Percentiles rank a stretch among this genome's conserved stretches.
These are phyloP conservation scores for Phyllostachys edulis DNA, from an alignment of 176 grass and related monocot species.

Conservation along the genomic window DNA sequence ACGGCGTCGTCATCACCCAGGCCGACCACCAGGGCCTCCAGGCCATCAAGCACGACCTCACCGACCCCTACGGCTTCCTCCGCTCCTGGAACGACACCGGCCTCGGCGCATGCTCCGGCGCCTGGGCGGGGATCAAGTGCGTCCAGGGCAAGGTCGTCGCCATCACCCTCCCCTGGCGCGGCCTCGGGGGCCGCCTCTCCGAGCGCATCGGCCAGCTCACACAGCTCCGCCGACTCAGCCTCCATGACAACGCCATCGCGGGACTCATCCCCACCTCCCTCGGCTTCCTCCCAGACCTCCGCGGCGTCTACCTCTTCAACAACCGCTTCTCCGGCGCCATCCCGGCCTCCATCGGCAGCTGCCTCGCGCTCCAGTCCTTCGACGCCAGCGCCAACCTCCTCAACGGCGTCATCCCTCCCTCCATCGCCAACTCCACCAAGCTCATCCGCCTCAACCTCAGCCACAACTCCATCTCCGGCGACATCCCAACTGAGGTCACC, in stretches of 20 bases:
- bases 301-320: constrained; percentile 78
- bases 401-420: constrained; percentile 39
- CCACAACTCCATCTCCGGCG: constrained; percentile 46
- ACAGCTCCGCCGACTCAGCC: constrained; percentile 49
- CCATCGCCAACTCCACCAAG: constrained; percentile 52
- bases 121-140: constrained; percentile 67
- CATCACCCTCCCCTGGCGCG: constrained; percentile 53
- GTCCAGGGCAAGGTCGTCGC: constrained; percentile 60
- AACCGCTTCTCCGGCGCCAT: constrained; percentile 65
- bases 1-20: constrained; percentile 58
- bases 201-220: constrained; percentile 55
- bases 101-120: constrained; percentile 57
- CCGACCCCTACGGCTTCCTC: constrained; percentile 48
- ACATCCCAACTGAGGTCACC: constrained; percentile 23
- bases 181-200: constrained; percentile 50
- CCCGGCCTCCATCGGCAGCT: constrained; percentile 48
- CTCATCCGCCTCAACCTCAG: constrained; percentile 70
- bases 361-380: constrained; percentile 42
- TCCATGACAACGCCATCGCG: constrained; percentile 65
- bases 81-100: constrained; percentile 66
- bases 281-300: constrained; percentile 47
- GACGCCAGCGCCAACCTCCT: constrained; percentile 65
- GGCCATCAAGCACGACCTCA: neutral
- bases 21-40: constrained; percentile 60
- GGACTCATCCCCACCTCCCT: constrained; percentile 45